These are phyloP conservation scores for Viola odorata DNA, from an alignment of 345 rosid species.

Conservation along the genomic window DNA sequence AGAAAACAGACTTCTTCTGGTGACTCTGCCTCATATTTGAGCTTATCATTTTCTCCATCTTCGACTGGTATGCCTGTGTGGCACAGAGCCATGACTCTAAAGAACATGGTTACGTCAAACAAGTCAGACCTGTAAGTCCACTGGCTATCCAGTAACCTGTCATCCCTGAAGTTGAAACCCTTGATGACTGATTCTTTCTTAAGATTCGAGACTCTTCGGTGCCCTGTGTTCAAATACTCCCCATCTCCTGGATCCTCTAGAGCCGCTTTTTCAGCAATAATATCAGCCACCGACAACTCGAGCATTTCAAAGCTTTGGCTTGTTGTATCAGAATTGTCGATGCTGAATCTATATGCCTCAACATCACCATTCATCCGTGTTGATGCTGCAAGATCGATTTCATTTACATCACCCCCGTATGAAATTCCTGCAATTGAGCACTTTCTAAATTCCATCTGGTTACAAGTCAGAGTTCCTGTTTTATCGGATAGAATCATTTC, in stretches of 20 bases:
- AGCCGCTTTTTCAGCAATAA: slow-evolving; percentile 10
- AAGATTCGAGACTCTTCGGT: slow-evolving; percentile 4
- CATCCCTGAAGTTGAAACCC: slow-evolving; percentile 67
- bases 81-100: slow-evolving; percentile 62
- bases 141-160: slow-evolving; percentile 45
- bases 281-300: slow-evolving; percentile 20
- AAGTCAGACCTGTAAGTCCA: slow-evolving; percentile 45
- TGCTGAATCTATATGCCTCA: slow-evolving; percentile 28
- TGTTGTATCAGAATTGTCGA: slow-evolving; percentile 3
- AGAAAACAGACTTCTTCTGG: slow-evolving; percentile 80
- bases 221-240: slow-evolving; percentile 4
- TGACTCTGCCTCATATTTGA: slow-evolving; percentile 79
- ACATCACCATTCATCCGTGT: slow-evolving; percentile 44
- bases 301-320: slow-evolving; percentile 22
- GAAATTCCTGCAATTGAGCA: slow-evolving; percentile 74
- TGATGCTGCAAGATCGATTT: slow-evolving; percentile 61
- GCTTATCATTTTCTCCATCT: slow-evolving; percentile 41
- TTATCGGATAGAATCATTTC: slow-evolving; percentile 69
- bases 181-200: slow-evolving; percentile 25
- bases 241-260: slow-evolving; percentile 4
- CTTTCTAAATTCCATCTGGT: slow-evolving; percentile 76
- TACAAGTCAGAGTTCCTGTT: slow-evolving; percentile 83
- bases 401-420: slow-evolving; percentile 49
- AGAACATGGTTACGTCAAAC: slow-evolving; percentile 51
- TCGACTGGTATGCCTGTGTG: slow-evolving; percentile 64